Base-by-base conservation (phyloP, 257 asterid genomes). In the Nicotiana undulata region DNA sequence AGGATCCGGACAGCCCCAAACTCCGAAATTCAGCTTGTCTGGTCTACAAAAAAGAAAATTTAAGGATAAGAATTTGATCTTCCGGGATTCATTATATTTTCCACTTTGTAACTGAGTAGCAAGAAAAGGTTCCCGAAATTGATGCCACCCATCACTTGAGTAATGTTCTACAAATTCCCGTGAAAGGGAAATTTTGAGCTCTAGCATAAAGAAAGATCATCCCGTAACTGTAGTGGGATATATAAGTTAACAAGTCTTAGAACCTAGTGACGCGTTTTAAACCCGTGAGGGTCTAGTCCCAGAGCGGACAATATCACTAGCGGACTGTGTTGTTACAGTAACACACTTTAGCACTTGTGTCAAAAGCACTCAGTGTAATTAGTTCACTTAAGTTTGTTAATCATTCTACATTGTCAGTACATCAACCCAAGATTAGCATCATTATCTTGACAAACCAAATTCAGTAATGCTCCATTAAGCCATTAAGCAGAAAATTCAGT, bases 1-100 rank as follows among this genome's bases (percentile, higher is more conserved):
- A 90, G 85, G 98, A 91, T 70, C 98, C 98, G 10, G 68, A 75
- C 31, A 93, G 89, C 82, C 98, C 98, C 75, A 92, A 85, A 75
- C 93, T 90, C 68, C 79, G 93, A 83, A 89, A 94, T 85, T 94
- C 94, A 68, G 90, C 68, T 86, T 87, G 89, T 85, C 97, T 91
- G 67, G 98, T 92, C 98, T 93, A 87, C 80, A 9, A 81, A 81
- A 82, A 83, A 66, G 46, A 59, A 20, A 32, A 65, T 6, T 17
- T 15, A 65, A 65, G 37, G 75, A 32, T 32, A 65, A 32, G 51
- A 32, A 18, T 65, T 65, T 17, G 24, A 31, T 65, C 8, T 37
- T 65, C 44, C 22, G 7, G 22, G 70, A 63, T 63, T 63, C 72
- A 15, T 29, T 63, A 29, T 63, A 6, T 63, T 11, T 51, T 24